Percentiles rank a stretch among this genome's conserved stretches.
Conservation (phyloP, 2,329 filamentous ascomycete species). For the Aotearoamyces nothofagi region DNA sequence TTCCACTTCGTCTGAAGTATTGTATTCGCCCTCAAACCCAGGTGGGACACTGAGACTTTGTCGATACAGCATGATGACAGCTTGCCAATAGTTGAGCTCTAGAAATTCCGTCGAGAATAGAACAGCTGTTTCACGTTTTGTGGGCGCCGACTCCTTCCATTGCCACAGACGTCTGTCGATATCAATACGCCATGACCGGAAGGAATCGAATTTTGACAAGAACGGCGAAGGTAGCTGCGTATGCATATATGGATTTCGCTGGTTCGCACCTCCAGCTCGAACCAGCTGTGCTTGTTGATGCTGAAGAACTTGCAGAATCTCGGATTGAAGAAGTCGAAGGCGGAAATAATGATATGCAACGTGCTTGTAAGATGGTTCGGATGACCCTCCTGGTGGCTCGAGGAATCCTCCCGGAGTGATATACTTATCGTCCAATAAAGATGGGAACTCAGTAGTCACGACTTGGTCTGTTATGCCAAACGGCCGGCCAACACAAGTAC, state of each 20-base stretch:
- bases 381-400: constrained; percentile 32
- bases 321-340: constrained; percentile 75
- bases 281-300: constrained; percentile 78
- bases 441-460: constrained; percentile 90
- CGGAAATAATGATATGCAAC: constrained; percentile 89
- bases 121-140: constrained; percentile 66
- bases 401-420: constrained; percentile 70
- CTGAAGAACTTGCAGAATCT: constrained; percentile 87
- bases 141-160: constrained; percentile 77
- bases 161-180: constrained; percentile 70
- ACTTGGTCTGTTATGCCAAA: constrained; percentile 95
- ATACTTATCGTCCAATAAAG: constrained; percentile 70
- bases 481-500: constrained; percentile 81
- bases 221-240: constrained; percentile 73
- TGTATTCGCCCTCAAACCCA: constrained; percentile 67
- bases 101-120: constrained; percentile 81
- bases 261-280: constrained; percentile 47
- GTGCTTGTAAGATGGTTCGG: constrained; percentile 70
- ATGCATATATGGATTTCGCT: constrained; percentile 58
- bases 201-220: constrained; percentile 67
- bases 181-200: constrained; percentile 76
- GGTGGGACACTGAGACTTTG: constrained; percentile 79
- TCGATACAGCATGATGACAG: constrained; percentile 87
- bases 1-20: constrained; percentile 47
- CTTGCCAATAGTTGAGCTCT: constrained; percentile 95